Evolutionary conservation across 352 stramenopile genomes (phyloP).

Genomic region (Phytophthora melonis): DNA sequence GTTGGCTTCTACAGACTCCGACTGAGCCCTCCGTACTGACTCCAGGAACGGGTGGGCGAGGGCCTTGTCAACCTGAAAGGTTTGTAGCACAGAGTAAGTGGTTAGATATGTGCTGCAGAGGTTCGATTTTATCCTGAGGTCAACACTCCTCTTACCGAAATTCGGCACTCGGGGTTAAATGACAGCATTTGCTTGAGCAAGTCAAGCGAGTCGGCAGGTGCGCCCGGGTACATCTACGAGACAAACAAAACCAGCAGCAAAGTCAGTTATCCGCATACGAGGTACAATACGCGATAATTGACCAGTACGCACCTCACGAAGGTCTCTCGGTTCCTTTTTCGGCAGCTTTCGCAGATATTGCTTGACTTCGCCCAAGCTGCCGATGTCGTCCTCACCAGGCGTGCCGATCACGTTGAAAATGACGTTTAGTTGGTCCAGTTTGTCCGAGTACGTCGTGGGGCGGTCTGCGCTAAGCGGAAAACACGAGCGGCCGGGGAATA

Average conservation of each 20-base stretch:
- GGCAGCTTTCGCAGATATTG: constrained; percentile 88
- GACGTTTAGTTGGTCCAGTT: constrained; percentile 94
- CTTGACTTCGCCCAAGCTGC: constrained; percentile 81
- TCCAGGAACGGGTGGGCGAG: constrained; percentile 87
- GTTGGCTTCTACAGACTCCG: constrained; percentile 75
- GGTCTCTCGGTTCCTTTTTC: constrained; percentile 81
- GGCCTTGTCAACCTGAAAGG: constrained; percentile 79
- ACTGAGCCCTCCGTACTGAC: constrained; percentile 76
- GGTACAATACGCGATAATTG: neutral
- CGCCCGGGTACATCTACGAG: constrained; percentile 81
- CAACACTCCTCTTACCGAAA: constrained; percentile 63
- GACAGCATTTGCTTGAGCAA: constrained; percentile 88
- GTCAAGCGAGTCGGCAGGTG: constrained; percentile 81
- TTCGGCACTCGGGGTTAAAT: constrained; percentile 84
- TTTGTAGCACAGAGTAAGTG: neutral
- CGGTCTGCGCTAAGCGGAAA: constrained; percentile 87
- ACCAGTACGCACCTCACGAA: constrained; percentile 62
- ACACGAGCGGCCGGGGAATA: constrained; percentile 88
- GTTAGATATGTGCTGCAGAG: constrained; percentile 1
- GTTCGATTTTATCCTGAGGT: neutral
- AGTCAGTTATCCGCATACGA: neutral
- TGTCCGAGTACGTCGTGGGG: constrained; percentile 88
- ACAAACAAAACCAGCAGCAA: constrained; percentile 11
- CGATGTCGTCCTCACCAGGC: constrained; percentile 91
- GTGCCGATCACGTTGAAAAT: constrained; percentile 97